Evolutionary conservation across 2,329 filamentous ascomycete species (phyloP), one percentile per base, ranked within the genome.

Genomic region (Verticillium tricorpus): DNA sequence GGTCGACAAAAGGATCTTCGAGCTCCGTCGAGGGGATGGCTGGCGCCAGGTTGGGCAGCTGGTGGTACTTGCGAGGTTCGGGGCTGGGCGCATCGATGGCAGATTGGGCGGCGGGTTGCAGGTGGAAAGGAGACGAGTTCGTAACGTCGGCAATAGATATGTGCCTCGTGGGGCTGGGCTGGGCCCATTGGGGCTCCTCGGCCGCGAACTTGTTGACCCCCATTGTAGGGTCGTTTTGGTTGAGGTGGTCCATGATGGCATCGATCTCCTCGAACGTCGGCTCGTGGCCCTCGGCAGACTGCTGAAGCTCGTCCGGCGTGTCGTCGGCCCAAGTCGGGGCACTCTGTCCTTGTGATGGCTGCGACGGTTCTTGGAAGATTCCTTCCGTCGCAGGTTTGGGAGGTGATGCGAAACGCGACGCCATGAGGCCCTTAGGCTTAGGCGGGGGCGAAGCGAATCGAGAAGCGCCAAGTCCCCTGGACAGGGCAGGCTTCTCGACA

Each of bases 201-300:
- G 28, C 45, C 22, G 80, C 73, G 8, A 77, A 78, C 69, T 87
- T 88, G 70, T 92, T 91, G 63, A 92, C 85, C 14, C 91, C 91
- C 72, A 90, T 85, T 59, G 89, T 87, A 1, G 89, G 90, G 66
- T 92, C 87, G 57, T 82, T 85, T 62, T 88, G 84, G 68, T 92
- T 89, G 68, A 97, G 84, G 63, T 95, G 89, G 66, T 89, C 86
- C 92, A 98, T 97, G 59, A 97, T 88, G 55, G 90, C 92, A 77
- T 97, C 93, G 69, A 97, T 93, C 71, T 97, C 93, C 67, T 94
- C 89, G 68, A 91, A 91, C 0, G 88, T 85, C 7, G 78, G 81
- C 64, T 80, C 79, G 22, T 69, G 69, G 6, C 32, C 54, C 15
- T 14, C 25, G n/a, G 25, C 54, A 56, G 25, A 31, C 9, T 5